Evolutionary conservation across 495 filamentous ascomycete genomes (phyloP), one percentile per base, ranked within the genome.

Genomic region (Aspergillus hancockii): DNA sequence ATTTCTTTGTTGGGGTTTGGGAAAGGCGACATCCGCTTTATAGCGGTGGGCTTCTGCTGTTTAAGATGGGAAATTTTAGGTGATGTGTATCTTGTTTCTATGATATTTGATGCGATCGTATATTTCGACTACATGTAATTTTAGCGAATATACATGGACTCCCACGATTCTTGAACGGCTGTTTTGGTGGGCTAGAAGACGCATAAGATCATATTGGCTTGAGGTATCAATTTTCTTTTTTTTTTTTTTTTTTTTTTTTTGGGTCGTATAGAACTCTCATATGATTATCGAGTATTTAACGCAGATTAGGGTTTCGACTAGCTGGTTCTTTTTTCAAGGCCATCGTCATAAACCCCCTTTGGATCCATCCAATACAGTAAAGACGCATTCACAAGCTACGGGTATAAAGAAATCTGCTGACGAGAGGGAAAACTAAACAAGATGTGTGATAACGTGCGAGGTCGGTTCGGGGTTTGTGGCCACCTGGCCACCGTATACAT

Each of bases 401-500:
- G 32, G 16, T 41, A 23, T 8, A 50, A n/a, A 28, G 7, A 32
- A 19, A 45, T 13, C 45, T 51, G 21, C 40, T 50, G 34, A 58
- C 43, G 46, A 9, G 7, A 28, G 7, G 7, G 7, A 28, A 28
- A 28, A 28, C 25, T 7, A 28, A 41, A 16, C 16, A 40, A 55
- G 34, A 66, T 66, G 60, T 66, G 63, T 47, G 59, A 66, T 32
- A 66, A 66, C 51, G 60, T 63, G 36, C 60, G 60, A 59, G 60
- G 63, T 10, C 59, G 59, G 3, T 65, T 65, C 28, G 63, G 63
- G 14, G 18, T 57, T 13, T 65, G 63, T 50, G 63, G 64, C 41
- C 60, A 66, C 38, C 60, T 63, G 49, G 64, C 64, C 43, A 63
- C 51, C 14, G 64, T 66, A 23, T 66, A 66, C 49, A 63, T 66